Base-by-base conservation (phyloP, 345 rosid species). In the Punica granatum region DNA sequence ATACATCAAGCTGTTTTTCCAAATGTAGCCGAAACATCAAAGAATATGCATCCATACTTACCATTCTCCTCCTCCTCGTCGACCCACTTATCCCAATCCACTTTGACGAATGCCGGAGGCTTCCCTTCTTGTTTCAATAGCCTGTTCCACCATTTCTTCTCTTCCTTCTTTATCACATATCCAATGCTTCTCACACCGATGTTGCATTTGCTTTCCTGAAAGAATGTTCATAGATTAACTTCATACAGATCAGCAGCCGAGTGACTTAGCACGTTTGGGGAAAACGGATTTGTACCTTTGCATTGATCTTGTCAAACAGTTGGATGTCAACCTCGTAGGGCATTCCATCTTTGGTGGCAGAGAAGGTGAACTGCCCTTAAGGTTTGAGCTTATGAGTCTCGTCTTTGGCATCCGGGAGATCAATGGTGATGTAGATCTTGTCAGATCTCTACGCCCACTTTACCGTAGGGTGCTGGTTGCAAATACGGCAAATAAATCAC, bases 71-170 rank as follows among this genome's bases (percentile, higher is more conserved):
- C 97, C 32, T 89, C 96, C 75, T 89, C 95, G 71, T 90, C 97
- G 25, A 88, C 94, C 97, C 94, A 90, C 73, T 88, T 90, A 78
- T 90, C 94, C 97, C 97, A 90, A 65, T 90, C 97, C 10, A 88
- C 85, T 80, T 90, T 90, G 60, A 90, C 77, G 72, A 81, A 90
- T 77, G 85, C 90, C 12, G 97, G 97, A 3, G 82, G 35, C 67
- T 85, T 90, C 28, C 82, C 89, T 58, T 76, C 87, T 39, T 79
- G 87, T 4, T 84, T 84, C 74, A 90, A 39, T 60, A 90, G 73
- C 74, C 82, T 88, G 51, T 86, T 74, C 97, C 97, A 90, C 90
- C 97, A 85, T 35, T 49, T 84, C 7, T 81, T 77, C 77, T 88
- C 90, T 41, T 84, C 90, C 83, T 90, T 90, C 74, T 86, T 90